These are phyloP conservation scores for Hyphopichia khmerensis DNA, from an alignment of 1,139 yeast genomes.

Conservation along the genomic window DNA sequence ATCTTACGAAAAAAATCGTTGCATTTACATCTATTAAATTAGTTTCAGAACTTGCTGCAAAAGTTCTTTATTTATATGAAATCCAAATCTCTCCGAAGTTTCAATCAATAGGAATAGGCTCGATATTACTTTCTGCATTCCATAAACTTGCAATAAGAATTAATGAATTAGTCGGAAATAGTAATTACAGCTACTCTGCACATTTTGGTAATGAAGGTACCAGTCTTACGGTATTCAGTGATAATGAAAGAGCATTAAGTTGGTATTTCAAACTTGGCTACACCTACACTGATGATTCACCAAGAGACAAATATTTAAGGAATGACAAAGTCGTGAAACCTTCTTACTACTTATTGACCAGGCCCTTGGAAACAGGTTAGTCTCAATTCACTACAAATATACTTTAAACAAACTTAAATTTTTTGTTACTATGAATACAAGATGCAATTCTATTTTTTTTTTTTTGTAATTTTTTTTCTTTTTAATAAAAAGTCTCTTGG, in stretches of 20 bases:
- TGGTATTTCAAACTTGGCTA: constrained; percentile 49
- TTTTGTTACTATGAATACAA: not conserved
- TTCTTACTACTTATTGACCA: constrained; percentile 27
- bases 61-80: constrained; percentile 53
- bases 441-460: not conserved
- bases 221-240: constrained; percentile 51
- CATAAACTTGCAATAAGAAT: constrained; percentile 23
- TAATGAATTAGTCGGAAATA: constrained; percentile 3
- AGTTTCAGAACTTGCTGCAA: constrained; percentile 28
- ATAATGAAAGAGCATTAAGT: constrained; percentile 37
- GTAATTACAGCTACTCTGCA: not conserved
- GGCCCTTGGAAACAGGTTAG: not conserved
- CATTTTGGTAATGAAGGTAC: constrained; percentile 25
- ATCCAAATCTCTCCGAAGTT: constrained; percentile 39
- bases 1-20: constrained; percentile 15
- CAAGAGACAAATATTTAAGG: constrained; percentile 39
- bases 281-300: constrained; percentile 37
- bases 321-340: constrained; percentile 42
- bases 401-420: not conserved
- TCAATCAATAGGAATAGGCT: constrained; percentile 36
- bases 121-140: constrained; percentile 26
- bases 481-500: too few relatives aligned
- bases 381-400: not conserved
- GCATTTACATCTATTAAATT: constrained; percentile 47
- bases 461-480: not conserved